Conservation (phyloP, 352 stramenopile species). For the Phytopythium cucurbitacearum region DNA sequence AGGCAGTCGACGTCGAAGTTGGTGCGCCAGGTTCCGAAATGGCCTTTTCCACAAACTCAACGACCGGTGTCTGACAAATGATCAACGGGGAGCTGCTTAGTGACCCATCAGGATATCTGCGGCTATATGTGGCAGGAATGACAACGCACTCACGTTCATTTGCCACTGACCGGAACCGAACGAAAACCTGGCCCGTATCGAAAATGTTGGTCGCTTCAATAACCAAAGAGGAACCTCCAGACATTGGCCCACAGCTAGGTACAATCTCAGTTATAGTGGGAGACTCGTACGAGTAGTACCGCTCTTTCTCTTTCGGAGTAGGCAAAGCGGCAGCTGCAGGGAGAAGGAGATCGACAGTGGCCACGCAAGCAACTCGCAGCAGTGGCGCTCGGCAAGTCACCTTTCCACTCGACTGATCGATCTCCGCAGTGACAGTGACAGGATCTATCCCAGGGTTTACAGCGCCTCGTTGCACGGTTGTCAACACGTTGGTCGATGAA, state of each 20-base stretch:
- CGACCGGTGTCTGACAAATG: constrained; percentile 47
- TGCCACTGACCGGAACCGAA: constrained; percentile 54
- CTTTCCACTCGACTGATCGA: constrained; percentile 37
- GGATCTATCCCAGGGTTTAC: constrained; percentile 13
- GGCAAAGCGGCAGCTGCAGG: constrained; percentile 25
- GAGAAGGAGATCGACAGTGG: constrained; percentile 42
- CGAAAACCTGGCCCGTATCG: constrained; percentile 72
- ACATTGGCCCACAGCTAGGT: constrained; percentile 54
- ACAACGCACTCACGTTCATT: constrained; percentile 66
- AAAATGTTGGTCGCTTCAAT: constrained; percentile 60
- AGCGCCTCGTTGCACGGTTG: neutral
- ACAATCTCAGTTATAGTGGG: constrained; percentile 53
- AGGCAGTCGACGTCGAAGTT: constrained; percentile 1
- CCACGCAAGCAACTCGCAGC: constrained; percentile 35
- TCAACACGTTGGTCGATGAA: neutral
- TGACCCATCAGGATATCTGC: constrained; percentile 50
- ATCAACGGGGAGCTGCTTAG: constrained; percentile 44
- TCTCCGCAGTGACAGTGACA: constrained; percentile 37
- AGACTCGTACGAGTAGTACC: constrained; percentile 69
- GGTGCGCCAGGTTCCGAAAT: constrained; percentile 7
- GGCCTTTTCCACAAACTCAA: constrained; percentile 53
- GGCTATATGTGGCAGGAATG: constrained; percentile 50
- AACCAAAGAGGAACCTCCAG: constrained; percentile 47
- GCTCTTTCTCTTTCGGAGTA: constrained; percentile 40
- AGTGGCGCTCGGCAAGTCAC: constrained; percentile 55